A percentile compares a stretch with the other conserved stretches of the same genome.
Conservation (phyloP, 2,329 filamentous ascomycete species). For the Cercospora sojina region DNA sequence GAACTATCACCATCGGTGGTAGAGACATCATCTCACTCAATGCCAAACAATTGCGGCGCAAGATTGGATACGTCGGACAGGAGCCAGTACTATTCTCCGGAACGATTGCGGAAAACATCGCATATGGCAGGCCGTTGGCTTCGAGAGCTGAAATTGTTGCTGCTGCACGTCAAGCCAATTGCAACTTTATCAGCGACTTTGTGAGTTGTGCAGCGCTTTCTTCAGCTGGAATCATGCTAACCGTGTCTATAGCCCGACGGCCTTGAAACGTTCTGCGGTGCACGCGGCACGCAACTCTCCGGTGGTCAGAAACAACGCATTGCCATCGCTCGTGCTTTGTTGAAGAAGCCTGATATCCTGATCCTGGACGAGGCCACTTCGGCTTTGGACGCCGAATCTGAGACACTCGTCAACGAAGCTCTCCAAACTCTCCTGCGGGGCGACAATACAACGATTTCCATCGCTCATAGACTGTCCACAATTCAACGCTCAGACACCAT, state of each 20-base stretch:
- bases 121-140: conserved; percentile 82
- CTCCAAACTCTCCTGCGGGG: conserved; percentile 76
- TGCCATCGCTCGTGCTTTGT: conserved; percentile 87
- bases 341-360: conserved; percentile 94
- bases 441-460: conserved; percentile 94
- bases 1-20: conserved; percentile 79
- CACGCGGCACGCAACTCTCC: conserved; percentile 87
- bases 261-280: conserved; percentile 88
- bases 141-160: conserved; percentile 76
- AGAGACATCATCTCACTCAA: conserved; percentile 84
- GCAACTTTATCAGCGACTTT: conserved; percentile 93
- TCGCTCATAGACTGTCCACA: conserved; percentile 91
- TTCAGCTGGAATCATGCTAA: conserved; percentile 24
- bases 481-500: conserved; percentile 95
- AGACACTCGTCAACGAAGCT: conserved; percentile 93
- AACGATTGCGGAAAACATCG: conserved; percentile 82
- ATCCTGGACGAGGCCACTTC: conserved; percentile 95
- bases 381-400: conserved; percentile 91
- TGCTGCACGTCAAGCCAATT: conserved; percentile 90
- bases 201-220: conserved; percentile 46
- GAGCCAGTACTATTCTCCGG: conserved; percentile 91
- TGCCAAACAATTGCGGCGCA: conserved; percentile 84
- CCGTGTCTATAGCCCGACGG: conserved; percentile 67
- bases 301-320: conserved; percentile 98
- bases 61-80: conserved; percentile 92